Evolutionary conservation across 352 stramenopile genomes (phyloP).

Genomic region (Phytopythium ostracodes): DNA sequence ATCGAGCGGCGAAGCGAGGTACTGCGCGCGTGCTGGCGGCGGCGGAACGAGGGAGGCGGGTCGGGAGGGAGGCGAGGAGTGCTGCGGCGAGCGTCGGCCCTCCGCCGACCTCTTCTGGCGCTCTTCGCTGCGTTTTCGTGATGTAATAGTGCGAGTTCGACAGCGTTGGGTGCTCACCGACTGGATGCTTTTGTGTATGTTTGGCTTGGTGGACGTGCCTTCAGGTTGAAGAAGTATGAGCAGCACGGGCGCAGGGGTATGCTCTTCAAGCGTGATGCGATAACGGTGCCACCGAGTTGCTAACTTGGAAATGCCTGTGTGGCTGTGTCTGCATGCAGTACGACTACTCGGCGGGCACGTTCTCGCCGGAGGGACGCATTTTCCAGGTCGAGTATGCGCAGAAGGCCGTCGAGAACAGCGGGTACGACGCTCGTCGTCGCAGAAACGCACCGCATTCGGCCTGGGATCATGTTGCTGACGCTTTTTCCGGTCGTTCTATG

Average conservation of each 20-base stretch:
- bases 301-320: background rate
- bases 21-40: background rate
- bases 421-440: slow-evolving; percentile 30
- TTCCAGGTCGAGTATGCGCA: slow-evolving; percentile 99
- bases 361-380: slow-evolving; percentile 97
- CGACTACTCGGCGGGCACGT: slow-evolving; percentile 90
- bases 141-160: background rate
- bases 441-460: background rate
- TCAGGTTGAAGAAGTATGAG: slow-evolving; percentile 44
- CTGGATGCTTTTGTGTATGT: background rate
- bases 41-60: background rate
- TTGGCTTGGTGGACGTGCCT: background rate
- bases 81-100: background rate
- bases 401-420: slow-evolving; percentile 97
- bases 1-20: background rate
- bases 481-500: background rate
- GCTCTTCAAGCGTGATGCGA: background rate
- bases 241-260: slow-evolving; percentile 75
- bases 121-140: background rate
- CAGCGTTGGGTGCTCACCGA: background rate
- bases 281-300: background rate
- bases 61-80: background rate
- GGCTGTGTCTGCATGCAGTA: slow-evolving; percentile 40
- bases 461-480: background rate
- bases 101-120: background rate